Conservation (phyloP, 495 filamentous ascomycete species). For the Clohesyomyces aquaticus region DNA sequence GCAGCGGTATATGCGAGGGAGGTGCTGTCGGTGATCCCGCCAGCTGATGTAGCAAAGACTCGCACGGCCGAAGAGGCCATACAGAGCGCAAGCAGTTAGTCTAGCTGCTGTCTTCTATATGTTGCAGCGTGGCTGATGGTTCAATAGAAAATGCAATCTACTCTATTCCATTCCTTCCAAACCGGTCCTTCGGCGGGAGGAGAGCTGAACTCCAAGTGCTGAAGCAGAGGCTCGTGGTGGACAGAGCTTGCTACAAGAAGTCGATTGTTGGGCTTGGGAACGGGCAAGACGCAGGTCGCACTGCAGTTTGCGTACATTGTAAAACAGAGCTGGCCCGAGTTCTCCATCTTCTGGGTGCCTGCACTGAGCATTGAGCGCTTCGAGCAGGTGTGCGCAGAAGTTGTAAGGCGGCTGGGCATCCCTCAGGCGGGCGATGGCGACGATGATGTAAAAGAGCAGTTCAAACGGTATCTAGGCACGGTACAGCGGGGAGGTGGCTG, state of each 20-base stretch:
- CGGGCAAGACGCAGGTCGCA: conserved; percentile 39
- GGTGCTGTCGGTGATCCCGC: conserved; percentile 22
- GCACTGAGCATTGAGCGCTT: conserved; percentile 38
- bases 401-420: conserved; percentile 18
- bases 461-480: conserved; percentile 21
- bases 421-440: conserved; percentile 9
- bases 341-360: conserved; percentile 39
- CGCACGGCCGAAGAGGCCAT: conserved; percentile 19
- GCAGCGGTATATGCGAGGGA: conserved; percentile 38
- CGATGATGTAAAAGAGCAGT: conserved; percentile 29
- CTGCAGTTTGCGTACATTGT: conserved; percentile 38
- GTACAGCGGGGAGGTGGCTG: conserved; percentile 30
- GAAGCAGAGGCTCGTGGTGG: conserved; percentile 26
- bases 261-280: conserved; percentile 30
- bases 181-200: conserved; percentile 29
- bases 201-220: conserved; percentile 22
- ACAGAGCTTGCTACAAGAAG: conserved; percentile 30
- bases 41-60: conserved; percentile 17
- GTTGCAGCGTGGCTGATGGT: conserved; percentile 2
- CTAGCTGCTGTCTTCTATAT: conserved; percentile 12
- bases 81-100: conserved; percentile 20
- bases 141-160: conserved; percentile 15
- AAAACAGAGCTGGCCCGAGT: conserved; percentile 27
- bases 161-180: conserved; percentile 27
- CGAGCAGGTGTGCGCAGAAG: conserved; percentile 30